phyloP scores from a whole-genome alignment of 768 basidiomycete species.

The Pisolithus sp. region DNA sequence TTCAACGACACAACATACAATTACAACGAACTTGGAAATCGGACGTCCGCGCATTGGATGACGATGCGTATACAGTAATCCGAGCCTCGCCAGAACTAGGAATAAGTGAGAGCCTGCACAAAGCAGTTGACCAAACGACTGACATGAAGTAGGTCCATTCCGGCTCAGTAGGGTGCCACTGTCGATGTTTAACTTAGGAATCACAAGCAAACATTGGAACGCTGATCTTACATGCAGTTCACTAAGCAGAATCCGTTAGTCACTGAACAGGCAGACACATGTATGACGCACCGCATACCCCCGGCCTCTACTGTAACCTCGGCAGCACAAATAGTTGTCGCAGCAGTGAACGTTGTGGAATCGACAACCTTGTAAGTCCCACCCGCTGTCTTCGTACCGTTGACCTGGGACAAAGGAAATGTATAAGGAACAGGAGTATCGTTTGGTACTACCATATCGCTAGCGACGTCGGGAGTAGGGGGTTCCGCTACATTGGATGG shows the following conservation, averaged over 20 bases:
- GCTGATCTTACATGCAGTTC: constrained; percentile 38
- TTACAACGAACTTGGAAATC: constrained; percentile 34
- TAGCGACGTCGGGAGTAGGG: constrained; percentile 35
- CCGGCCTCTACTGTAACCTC: constrained; percentile 55
- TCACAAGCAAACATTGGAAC: background rate
- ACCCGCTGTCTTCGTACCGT: constrained; percentile 38
- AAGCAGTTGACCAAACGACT: constrained; percentile 1
- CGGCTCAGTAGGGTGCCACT: constrained; percentile 50
- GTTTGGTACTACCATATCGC: constrained; percentile 44
- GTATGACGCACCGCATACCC: constrained; percentile 44
- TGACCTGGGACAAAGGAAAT: constrained; percentile 46
- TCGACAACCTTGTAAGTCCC: constrained; percentile 60
- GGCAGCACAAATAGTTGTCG: constrained; percentile 49
- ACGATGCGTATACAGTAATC: constrained; percentile 37
- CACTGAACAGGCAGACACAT: background rate
- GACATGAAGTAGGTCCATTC: constrained; percentile 43
- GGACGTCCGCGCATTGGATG: constrained; percentile 35
- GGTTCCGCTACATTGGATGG: constrained; percentile 27
- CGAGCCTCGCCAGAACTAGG: constrained; percentile 35
- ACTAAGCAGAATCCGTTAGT: constrained; percentile 14
- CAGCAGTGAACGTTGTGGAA: constrained; percentile 43
- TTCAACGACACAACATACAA: background rate
- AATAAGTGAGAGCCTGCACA: background rate
- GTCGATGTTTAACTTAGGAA: background rate
- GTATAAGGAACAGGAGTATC: constrained; percentile 46